Base-by-base conservation (phyloP, 2,329 filamentous ascomycete species). In the Ophiostoma quercus region DNA sequence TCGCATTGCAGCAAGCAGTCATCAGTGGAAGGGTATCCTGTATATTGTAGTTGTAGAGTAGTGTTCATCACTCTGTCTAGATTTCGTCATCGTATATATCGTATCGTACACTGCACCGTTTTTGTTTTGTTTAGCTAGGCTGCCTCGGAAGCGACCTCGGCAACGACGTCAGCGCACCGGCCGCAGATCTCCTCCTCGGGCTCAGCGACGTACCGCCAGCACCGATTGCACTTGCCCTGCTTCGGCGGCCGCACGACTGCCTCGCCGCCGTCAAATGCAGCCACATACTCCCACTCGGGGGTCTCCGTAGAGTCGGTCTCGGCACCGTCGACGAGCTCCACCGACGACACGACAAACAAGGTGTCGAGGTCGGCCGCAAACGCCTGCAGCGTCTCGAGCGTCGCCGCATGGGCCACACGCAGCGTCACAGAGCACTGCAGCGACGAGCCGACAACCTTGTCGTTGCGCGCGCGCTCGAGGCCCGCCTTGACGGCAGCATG, bases 201-300 rank as follows among this genome's bases (percentile, higher is more conserved):
- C n/a, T 85, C 82, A n/a, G 90, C 88, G 32, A 90, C 84, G 78
- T 92, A 96, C 72, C 90, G 87, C 95, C 95, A 99, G 80, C 95
- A 99, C 67, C 95, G 84, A 0, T 87, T 84, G 77, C 95, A 99
- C 79, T 98, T 99, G 66, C 83, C 80, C 14, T 82, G 75, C 74
- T 75, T 77, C 1, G 85, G 85, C 70, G 85, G 83, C 67, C 83
- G 74, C 29, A 84, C 82, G 73, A 80, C 79, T 29, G 82, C 82
- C 39, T 74, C 81, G 54, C 75, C 75, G 1, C 82, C 77, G 73
- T 82, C 81, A 68, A 85, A 82, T 11, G 78, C 76, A 67, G 79
- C 79, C 6, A 73, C 75, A 73, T 81, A 84, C 66, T 73, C 75
- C 83, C 83, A 85, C 7, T 74, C 77, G 1, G 75, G 75, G 2